These are phyloP conservation scores for Pterocarpus santalinus DNA, from an alignment of 306 rosid species.

Conservation along the genomic window DNA sequence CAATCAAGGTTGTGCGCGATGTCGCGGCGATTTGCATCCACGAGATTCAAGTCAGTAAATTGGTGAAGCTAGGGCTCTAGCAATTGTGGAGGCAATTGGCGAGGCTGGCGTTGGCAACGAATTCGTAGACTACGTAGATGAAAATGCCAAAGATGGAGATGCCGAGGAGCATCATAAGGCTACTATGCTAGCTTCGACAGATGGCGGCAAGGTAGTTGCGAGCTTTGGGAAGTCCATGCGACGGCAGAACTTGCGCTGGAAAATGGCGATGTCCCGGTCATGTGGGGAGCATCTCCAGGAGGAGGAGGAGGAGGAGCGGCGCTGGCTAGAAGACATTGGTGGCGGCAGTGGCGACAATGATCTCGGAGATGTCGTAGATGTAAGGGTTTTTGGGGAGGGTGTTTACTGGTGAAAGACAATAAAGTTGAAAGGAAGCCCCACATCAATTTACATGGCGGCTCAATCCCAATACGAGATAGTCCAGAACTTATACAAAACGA, in stretches of 20 bases:
- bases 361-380: constrained; percentile 73
- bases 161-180: constrained; percentile 79
- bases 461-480: too few species aligned
- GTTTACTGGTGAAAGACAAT: background rate
- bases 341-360: constrained; percentile 62
- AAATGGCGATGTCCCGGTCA: constrained; percentile 61
- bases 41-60: constrained; percentile 71
- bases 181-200: constrained; percentile 75
- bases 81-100: constrained; percentile 79
- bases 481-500: too few species aligned
- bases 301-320: constrained; percentile 59
- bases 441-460: too few species aligned
- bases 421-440: too few species aligned
- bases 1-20: constrained; percentile 92
- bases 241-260: constrained; percentile 73
- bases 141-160: constrained; percentile 70
- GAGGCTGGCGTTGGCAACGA: constrained; percentile 70
- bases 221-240: constrained; percentile 61
- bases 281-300: constrained; percentile 71
- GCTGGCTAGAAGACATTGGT: constrained; percentile 39
- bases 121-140: constrained; percentile 75
- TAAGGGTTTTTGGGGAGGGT: constrained; percentile 76
- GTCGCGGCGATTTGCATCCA: constrained; percentile 82
- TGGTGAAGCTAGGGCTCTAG: constrained; percentile 75
- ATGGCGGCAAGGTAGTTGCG: constrained; percentile 55